Base-by-base conservation (phyloP, 768 basidiomycete genomes). In the Lentinula aciculospora region DNA sequence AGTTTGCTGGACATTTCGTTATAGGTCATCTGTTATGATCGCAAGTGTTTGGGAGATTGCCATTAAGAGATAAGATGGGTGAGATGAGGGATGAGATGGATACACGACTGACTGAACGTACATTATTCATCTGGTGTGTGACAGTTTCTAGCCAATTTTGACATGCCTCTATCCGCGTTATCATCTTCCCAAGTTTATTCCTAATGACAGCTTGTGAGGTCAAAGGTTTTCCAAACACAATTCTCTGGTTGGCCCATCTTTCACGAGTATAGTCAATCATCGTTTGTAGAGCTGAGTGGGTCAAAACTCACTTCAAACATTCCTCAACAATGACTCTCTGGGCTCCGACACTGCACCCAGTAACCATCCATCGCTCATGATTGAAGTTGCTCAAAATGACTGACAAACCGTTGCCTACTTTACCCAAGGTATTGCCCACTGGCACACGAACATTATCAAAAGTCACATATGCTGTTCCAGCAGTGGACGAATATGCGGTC, bases 61-160 rank as follows among this genome's bases (percentile, higher is more conserved):
- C 51, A 53, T 36, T 31, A 61, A 28, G 40, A 31, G 44, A 17
- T 46, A n/a, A 62, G 44, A 50, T 44, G 32, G 31, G 56, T 29
- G 46, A 31, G 46, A 47, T 28, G 27, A 47, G 17, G 4, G 29
- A 29, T 29, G 34, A 27, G 17, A 45, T 3, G 37, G n/a, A 17
- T 28, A 45, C 17, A 28, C 25, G 10, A 12, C 7, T 3, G 25
- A 12, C 23, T 21, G 9, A 23, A 57, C 78, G 32, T 56, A 91
- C 89, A 65, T 92, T 85, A 67, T 88, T 92, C 93, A 96, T 95
- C 69, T 97, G 94, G 67, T 88, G 84, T 2, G 94, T 97, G 55
- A 97, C 76, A 21, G 77, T 81, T 76, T 98, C 95, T 10, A 94
- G 81, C 93, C 93, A 97, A 49, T 85, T 85, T 66, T 96, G 94